Conservation (phyloP, 345 rosid genomes). For the Syzygium aqueum region DNA sequence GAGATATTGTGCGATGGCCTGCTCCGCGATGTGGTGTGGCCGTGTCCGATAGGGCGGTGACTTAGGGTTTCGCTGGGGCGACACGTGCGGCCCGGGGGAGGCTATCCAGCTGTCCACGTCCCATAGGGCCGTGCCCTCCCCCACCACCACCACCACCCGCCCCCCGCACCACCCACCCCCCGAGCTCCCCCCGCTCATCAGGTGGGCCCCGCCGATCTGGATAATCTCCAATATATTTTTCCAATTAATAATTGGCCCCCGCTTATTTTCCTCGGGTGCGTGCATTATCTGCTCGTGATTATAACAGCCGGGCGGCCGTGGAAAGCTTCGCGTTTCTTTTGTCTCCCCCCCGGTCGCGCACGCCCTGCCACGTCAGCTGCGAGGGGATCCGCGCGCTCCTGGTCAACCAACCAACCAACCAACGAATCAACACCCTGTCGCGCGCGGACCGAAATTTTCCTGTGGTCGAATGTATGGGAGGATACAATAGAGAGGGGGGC, state of each 20-base stretch:
- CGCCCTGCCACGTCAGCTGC: neutral
- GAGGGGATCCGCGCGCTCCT: neutral
- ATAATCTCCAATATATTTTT: neutral
- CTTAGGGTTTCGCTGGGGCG: conserved; percentile 51
- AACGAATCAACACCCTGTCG: neutral
- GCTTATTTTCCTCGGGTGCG: too few species aligned
- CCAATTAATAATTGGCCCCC: too few species aligned
- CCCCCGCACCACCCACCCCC: too few species aligned
- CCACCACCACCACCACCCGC: neutral
- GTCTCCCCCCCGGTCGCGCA: neutral
- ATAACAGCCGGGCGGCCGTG: neutral
- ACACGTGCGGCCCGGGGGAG: conserved; percentile 41
- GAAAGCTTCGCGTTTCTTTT: neutral
- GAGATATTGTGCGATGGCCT: neutral
- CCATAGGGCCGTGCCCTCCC: conserved; percentile 35
- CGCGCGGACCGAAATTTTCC: neutral
- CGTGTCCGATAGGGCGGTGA: conserved; percentile 14
- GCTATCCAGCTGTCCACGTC: conserved; percentile 54
- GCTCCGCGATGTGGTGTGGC: conserved; percentile 1
- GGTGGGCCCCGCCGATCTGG: neutral
- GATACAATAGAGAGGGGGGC: neutral
- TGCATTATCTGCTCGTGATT: neutral
- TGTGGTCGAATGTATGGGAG: neutral
- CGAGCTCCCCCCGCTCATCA: neutral
- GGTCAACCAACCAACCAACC: neutral